phyloP scores from a whole-genome alignment of 352 stramenopile species.

The Pythium rhizo-oryzae region DNA sequence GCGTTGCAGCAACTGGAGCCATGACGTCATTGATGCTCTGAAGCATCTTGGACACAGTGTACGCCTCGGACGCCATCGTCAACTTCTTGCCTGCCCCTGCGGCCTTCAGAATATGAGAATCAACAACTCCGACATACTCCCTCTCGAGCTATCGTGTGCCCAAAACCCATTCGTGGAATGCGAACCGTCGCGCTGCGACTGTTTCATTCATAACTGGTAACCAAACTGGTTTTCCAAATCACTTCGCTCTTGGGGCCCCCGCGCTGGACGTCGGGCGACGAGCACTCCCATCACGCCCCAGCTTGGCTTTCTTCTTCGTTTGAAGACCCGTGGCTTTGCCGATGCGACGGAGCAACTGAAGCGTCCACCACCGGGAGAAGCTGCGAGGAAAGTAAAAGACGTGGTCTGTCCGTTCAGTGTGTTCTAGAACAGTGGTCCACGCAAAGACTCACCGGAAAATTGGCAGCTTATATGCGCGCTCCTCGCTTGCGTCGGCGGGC shows the following conservation, averaged over 20 bases:
- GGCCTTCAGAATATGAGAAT: too few relatives aligned
- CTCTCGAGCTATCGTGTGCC: too few relatives aligned
- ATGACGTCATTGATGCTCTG: slow-evolving; percentile 81
- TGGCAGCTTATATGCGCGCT: slow-evolving; percentile 55
- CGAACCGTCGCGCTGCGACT: slow-evolving; percentile 15
- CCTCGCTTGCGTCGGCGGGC: slow-evolving; percentile 46
- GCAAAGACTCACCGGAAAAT: slow-evolving; percentile 61
- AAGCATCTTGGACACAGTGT: slow-evolving; percentile 88
- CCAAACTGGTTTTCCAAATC: neutral
- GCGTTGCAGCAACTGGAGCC: slow-evolving; percentile 54
- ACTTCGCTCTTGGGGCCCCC: neutral
- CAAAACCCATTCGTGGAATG: too few relatives aligned
- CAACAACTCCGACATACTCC: too few relatives aligned
- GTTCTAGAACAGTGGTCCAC: neutral
- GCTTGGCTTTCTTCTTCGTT: slow-evolving; percentile 62
- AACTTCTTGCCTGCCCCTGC: neutral
- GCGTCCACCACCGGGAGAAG: slow-evolving; percentile 82
- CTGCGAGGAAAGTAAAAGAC: slow-evolving; percentile 27
- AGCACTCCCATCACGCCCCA: neutral
- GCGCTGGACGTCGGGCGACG: neutral
- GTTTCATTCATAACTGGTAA: slow-evolving; percentile 21
- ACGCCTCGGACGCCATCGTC: slow-evolving; percentile 51
- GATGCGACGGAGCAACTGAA: slow-evolving; percentile 80
- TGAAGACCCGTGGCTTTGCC: slow-evolving; percentile 78
- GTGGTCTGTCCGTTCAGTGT: neutral